phyloP scores from a whole-genome alignment of 371 early-diverging fungal genomes.

The Mortierella sp. region DNA sequence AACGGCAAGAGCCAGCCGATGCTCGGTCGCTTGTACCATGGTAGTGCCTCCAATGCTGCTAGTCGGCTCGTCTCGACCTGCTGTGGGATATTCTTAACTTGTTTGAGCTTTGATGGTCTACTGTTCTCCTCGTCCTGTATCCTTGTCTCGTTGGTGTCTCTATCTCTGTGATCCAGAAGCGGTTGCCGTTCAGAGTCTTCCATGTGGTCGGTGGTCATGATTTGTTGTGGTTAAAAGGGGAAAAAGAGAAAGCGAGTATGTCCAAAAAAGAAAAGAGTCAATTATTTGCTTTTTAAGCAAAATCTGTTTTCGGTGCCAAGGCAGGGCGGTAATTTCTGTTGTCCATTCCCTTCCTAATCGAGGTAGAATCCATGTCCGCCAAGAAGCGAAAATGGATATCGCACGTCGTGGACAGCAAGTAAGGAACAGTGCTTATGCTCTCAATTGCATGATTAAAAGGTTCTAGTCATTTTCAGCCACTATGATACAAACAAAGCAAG shows the following conservation, averaged over 20 bases:
- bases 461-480: no score
- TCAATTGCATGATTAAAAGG: background rate
- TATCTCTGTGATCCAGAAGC: background rate
- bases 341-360: background rate
- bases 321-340: background rate
- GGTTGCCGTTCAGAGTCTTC: background rate
- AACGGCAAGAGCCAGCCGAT: conserved; percentile 44
- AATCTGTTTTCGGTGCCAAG: no score
- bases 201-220: background rate
- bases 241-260: background rate
- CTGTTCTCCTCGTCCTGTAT: background rate
- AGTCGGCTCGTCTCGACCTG: conserved; percentile 27
- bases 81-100: background rate
- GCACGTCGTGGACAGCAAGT: background rate
- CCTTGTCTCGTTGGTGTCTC: background rate
- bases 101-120: background rate
- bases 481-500: background rate
- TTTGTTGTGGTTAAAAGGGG: background rate
- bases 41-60: conserved; percentile 22
- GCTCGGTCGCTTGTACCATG: conserved; percentile 45
- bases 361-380: background rate
- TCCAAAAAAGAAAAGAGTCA: background rate
- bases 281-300: no score
- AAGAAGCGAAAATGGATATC: background rate
- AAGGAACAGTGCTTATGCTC: background rate